Base-by-base conservation (phyloP, 2,329 filamentous ascomycete species). In the Chrysoporthe deuterocubensis region DNA sequence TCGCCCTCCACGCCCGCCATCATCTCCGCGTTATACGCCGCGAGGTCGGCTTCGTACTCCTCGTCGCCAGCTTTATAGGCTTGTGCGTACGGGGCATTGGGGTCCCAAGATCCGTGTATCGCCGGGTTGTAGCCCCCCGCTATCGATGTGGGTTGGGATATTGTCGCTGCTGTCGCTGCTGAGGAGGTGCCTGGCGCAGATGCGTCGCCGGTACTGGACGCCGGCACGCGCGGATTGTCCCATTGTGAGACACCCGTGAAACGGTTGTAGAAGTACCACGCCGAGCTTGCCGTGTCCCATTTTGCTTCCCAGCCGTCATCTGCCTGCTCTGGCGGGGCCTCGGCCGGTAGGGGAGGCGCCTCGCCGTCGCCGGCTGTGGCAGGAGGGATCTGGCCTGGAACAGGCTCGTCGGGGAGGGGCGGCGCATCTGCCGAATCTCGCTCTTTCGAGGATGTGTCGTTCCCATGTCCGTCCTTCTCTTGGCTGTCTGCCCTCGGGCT, bases 61-160 rank as follows among this genome's bases (percentile, higher is more conserved):
- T 78, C 78, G 52, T 75, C 74, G 13, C 76, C 72, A 59, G 79
- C 75, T 69, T 81, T 78, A 57, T 84, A 77, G 58, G 83, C 81
- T 76, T 92, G 86, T 13, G 96, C 95, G 77, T 99, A 99, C 82
- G 94, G 92, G n/a, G 96, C 95, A 69, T 90, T 96, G 4, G 94
- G 94, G 75, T 99, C 96, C 82, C 97, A 99, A 81, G 94, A 92
- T 73, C 96, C 96, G 78, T 99, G 96, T 58, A 99, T 95, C 34
- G 93, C 92, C 1, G 96, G 96, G 76, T 98, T 97, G 81, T 99
- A 99, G 70, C 95, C 94, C 68, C 90, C 90, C 5, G 85, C 86
- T 32, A 87, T 81, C 58, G 79, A 73, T 73, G 78, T 56, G 69
- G 78, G 69, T 70, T 77, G 71, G 71, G 76, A 72, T 2, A 74